Base-by-base conservation (phyloP, 345 rosid species). In the Garcia nutans region DNA sequence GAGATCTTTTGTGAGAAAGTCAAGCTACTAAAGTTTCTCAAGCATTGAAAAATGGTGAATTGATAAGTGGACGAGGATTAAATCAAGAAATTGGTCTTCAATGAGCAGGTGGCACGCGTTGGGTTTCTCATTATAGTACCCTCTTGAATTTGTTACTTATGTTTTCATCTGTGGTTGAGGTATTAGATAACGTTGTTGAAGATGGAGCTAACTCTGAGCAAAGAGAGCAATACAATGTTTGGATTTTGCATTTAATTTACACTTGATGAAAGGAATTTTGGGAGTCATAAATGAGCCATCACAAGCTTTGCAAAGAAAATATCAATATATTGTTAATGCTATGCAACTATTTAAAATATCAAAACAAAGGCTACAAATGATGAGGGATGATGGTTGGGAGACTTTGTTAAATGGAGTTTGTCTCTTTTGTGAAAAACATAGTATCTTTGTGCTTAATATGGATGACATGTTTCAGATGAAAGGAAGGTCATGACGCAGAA, bases 211-310 rank as follows among this genome's bases (percentile, higher is more conserved):
- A 37, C 3, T n/a, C n/a, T n/a, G 58, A 70, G 26, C 1, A 2
- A 66, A 57, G 20, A 12, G 11, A 15, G 22, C 0, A 0, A 12
- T 45, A 33, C 28, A 55, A 23, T 19, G 16, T 26, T 78, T 65
- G 72, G 12, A 57, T 3, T 72, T 68, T 58, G 9, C 3, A n/a
- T 41, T 70, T 52, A 10, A n/a, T 41, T 70, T 52, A 10, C 6
- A 61, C 16, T 50, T 70, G 42, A 76, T 50, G 63, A 22, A 47
- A 10, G 12, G n/a, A 16, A 17, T 70, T 3, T 16, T 70, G 22
- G 56, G 74, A 31, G 70, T 76, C 5, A 70, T 57, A 19, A 16
- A 66, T 78, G 64, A 72, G 44, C 28, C 72, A 7, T 65, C 71
- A 8, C 6, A 63, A 15, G 58, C 47, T 17, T 72, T 77, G 5